phyloP scores from a whole-genome alignment of 306 rosid species.

The Rosa multiflora region DNA sequence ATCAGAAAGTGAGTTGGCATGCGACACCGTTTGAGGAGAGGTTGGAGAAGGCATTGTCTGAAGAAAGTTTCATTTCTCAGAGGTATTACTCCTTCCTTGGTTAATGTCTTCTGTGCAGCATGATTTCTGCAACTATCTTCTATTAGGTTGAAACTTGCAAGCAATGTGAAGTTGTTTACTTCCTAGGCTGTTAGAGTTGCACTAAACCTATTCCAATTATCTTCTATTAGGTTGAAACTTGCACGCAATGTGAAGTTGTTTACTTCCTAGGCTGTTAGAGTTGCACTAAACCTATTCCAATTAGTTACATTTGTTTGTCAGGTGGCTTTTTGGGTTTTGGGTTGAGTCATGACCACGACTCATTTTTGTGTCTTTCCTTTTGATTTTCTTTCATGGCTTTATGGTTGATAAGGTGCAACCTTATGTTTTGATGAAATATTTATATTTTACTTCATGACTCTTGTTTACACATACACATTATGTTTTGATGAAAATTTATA shows the following conservation, averaged over 20 bases:
- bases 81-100: constrained; percentile 31
- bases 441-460: too few relatives aligned
- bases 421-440: too few relatives aligned
- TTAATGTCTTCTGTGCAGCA: neutral
- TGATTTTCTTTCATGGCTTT: neutral
- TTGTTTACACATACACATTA: neutral
- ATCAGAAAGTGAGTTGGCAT: constrained; percentile 97
- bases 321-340: neutral
- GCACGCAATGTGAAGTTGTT: neutral
- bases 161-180: neutral
- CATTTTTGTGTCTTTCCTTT: neutral
- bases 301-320: neutral
- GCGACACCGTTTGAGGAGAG: constrained; percentile 94
- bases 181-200: neutral
- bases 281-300: neutral
- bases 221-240: neutral
- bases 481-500: neutral
- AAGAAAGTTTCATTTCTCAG: constrained; percentile 56
- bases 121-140: neutral
- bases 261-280: neutral
- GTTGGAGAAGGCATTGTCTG: constrained; percentile 78
- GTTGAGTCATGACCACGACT: neutral
- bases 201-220: neutral
- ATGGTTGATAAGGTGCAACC: neutral
- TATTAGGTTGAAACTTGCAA: neutral